These are phyloP conservation scores for Cymbidium sinense DNA, from an alignment of 106 monocot species.

Conservation along the genomic window DNA sequence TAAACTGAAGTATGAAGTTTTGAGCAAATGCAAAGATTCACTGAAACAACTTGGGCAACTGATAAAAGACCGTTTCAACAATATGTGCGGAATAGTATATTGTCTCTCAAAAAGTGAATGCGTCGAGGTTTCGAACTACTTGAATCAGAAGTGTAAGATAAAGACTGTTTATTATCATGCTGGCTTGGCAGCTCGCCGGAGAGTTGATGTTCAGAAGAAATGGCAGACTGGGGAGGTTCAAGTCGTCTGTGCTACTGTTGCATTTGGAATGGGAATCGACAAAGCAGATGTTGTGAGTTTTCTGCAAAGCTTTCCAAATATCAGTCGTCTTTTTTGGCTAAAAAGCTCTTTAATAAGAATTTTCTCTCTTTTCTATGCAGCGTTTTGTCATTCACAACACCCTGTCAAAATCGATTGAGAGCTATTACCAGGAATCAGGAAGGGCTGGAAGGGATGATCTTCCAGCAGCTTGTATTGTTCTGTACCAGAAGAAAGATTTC, in stretches of 20 bases:
- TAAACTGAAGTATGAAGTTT: slow-evolving; percentile 77
- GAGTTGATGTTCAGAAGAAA: slow-evolving; percentile 72
- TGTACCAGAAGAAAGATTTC: slow-evolving; percentile 97
- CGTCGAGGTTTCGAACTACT: slow-evolving; percentile 56
- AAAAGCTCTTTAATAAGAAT: neutral
- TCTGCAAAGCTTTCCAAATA: neutral
- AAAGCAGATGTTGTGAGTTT: slow-evolving; percentile 96
- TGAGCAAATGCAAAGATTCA: slow-evolving; percentile 68
- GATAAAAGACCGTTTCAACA: slow-evolving; percentile 63
- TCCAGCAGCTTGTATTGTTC: slow-evolving; percentile 60
- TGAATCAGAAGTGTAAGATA: slow-evolving; percentile 78
- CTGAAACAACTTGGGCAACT: slow-evolving; percentile 76
- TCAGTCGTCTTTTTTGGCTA: neutral
- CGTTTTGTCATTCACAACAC: slow-evolving; percentile 91
- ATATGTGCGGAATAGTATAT: slow-evolving; percentile 84
- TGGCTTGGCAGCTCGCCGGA: slow-evolving; percentile 69
- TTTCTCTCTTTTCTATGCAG: slow-evolving; percentile 26
- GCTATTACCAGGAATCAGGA: slow-evolving; percentile 99
- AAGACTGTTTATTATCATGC: slow-evolving; percentile 82
- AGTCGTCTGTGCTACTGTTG: slow-evolving; percentile 94
- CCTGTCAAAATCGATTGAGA: slow-evolving; percentile 96
- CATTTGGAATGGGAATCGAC: slow-evolving; percentile 99
- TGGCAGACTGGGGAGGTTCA: slow-evolving; percentile 83
- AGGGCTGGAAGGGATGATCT: slow-evolving; percentile 88
- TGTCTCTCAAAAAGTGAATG: slow-evolving; percentile 94